Base-by-base conservation (phyloP, 2,329 filamentous ascomycete species). In the Diaporthe sp. region DNA sequence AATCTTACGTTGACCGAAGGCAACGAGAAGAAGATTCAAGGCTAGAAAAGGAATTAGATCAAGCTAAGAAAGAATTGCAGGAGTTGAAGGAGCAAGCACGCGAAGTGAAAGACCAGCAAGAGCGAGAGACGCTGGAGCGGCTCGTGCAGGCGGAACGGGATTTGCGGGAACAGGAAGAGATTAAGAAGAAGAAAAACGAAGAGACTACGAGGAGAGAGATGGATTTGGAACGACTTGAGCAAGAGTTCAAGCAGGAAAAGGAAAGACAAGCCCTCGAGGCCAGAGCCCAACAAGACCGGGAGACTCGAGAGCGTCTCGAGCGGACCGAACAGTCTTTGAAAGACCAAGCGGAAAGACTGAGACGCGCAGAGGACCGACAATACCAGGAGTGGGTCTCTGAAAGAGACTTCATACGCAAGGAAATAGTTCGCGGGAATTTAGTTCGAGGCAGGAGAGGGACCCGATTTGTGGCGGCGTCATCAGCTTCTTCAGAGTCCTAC, bases 221-320 rank as follows among this genome's bases (percentile, higher is more conserved):
- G 15, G 60, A 65, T 12, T 6, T 65, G 9, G 39, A 31, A 22
- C 42, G 42, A 13, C 25, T 65, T 9, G 25, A 65, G 13, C 4
- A 46, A 12, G 39, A 62, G 8, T 6, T 42, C 60, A 42, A 62
- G 5, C 25, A 28, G 39, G n/a, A 15, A 12, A 62, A 44, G 22
- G 22, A 42, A 39, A 28, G 13, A 15, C 60, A 62, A 28, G 37
- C 28, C 15, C 9, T 19, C 15, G 60, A 65, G 7, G 25, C 25
- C 25, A 65, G 42, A 46, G 60, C 39, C n/a, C 60, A 44, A 31
- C 15, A 65, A 31, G 60, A 65, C 8, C 25, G 15, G 19, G 28
- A 67, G 19, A 67, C 44, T 67, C 44, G 44, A 37, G 31, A 67
- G 44, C 42, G 62, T 2, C 62, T 67, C 7, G 62, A 67, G 44